Evolutionary conservation across 768 basidiomycete species (phyloP).

Genomic region (Scleroderma citrinum): DNA sequence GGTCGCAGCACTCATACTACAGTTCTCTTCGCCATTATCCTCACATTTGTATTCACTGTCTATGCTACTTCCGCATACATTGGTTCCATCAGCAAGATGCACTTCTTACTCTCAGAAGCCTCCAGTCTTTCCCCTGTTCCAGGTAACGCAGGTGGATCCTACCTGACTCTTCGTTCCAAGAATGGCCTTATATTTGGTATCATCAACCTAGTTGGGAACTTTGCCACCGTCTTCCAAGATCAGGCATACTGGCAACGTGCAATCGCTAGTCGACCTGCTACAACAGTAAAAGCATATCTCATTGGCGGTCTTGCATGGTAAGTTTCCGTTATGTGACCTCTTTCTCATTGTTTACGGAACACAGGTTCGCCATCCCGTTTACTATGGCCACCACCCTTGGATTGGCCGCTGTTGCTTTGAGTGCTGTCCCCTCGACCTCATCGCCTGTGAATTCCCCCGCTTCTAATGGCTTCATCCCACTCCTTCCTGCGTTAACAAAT

Average conservation of each 20-base stretch:
- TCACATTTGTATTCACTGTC: conserved; percentile 70
- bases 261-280: conserved; percentile 77
- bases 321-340: conserved; percentile 7
- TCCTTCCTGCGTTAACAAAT: conserved; percentile 36
- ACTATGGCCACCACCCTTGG: conserved; percentile 84
- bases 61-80: conserved; percentile 78
- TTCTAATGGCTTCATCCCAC: conserved; percentile 44
- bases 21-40: conserved; percentile 82
- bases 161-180: conserved; percentile 75
- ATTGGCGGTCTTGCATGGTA: conserved; percentile 86
- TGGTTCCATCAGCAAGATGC: conserved; percentile 73
- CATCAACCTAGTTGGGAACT: conserved; percentile 86
- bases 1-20: conserved; percentile 70
- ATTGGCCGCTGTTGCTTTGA: conserved; percentile 79
- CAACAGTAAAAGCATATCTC: conserved; percentile 87
- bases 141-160: conserved; percentile 83
- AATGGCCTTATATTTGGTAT: conserved; percentile 79
- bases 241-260: conserved; percentile 92
- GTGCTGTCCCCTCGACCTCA: conserved; percentile 31
- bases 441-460: conserved; percentile 34
- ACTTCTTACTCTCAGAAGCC: conserved; percentile 64
- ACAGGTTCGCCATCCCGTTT: conserved; percentile 81
- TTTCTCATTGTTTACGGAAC: background rate
- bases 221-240: conserved; percentile 57
- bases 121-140: conserved; percentile 52